These are phyloP conservation scores for Saccharomyces pastorianus DNA, from an alignment of 1,139 yeast genomes.

Conservation along the genomic window DNA sequence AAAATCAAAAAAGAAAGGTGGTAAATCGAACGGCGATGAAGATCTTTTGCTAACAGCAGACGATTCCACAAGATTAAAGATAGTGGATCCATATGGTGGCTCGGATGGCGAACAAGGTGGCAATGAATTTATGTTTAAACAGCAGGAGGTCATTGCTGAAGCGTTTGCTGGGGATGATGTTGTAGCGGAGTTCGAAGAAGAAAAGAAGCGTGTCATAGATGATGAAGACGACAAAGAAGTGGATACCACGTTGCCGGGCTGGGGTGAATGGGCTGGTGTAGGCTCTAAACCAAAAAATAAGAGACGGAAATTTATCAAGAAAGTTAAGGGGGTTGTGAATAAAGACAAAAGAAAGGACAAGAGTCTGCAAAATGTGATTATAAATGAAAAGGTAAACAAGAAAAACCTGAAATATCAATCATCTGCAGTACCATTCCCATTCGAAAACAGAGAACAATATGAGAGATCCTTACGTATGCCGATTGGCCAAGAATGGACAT, in stretches of 20 bases:
- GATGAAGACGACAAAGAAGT: slow-evolving; percentile 86
- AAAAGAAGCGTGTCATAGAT: slow-evolving; percentile 55
- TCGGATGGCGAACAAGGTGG: slow-evolving; percentile 34
- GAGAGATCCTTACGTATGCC: slow-evolving; percentile 92
- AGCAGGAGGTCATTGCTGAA: slow-evolving; percentile 72
- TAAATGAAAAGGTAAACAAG: slow-evolving; percentile 81
- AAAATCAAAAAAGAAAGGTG: slow-evolving; percentile 17
- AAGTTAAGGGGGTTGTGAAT: slow-evolving; percentile 63
- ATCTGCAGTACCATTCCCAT: slow-evolving; percentile 85
- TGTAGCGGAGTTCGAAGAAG: slow-evolving; percentile 66
- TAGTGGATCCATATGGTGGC: slow-evolving; percentile 40
- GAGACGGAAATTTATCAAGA: slow-evolving; percentile 53
- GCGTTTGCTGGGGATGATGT: slow-evolving; percentile 97
- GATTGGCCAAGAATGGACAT: slow-evolving; percentile 95
- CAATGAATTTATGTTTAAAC: slow-evolving; percentile 49
- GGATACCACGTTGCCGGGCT: slow-evolving; percentile 85
- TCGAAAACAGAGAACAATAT: slow-evolving; percentile 86
- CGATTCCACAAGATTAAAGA: slow-evolving; percentile 29
- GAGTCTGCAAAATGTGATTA: slow-evolving; percentile 68
- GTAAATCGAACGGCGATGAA: slow-evolving; percentile 13
- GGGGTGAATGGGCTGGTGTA: slow-evolving; percentile 84
- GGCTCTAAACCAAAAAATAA: slow-evolving; percentile 43
- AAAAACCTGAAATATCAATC: slow-evolving; percentile 80
- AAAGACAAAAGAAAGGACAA: slow-evolving; percentile 72
- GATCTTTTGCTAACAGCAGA: slow-evolving; percentile 25